Base-by-base conservation (phyloP, 371 early-diverging fungal species). In the Synchytrium microbalum region DNA sequence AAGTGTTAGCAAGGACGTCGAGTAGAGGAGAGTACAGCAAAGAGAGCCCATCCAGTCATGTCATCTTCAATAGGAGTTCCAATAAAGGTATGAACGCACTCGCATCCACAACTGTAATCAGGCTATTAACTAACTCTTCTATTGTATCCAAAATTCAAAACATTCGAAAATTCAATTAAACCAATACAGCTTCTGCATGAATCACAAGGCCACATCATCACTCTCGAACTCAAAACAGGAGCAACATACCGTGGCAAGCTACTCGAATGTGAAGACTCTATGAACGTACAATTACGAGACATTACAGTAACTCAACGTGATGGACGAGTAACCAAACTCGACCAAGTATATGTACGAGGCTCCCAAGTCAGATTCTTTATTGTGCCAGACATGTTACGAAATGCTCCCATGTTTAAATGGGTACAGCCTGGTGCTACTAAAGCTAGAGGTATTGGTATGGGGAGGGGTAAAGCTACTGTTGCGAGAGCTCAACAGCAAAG, bases 351-450 rank as follows among this genome's bases (percentile, higher is more conserved):
- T 68, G 88, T 97, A 73, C 90, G 99, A 64, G 99, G 99, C 32
- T 92, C 94, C 52, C 92, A 92, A 73, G 88, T 96, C 62, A 87
- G 95, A 57, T 96, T 92, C 79, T 90, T 99, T 69, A 87, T 96
- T 60, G 93, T 97, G 19, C 98, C 98, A 29, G 97, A 96, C 74
- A 97, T 96, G 93, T 79, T 99, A 59, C 93, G 93, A 82, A 93
- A 96, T 72, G 96, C 96, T 24, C 97, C 98, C 60, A 94, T 96
- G 95, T 96, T 97, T 76, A 88, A 90, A 78, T 83, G 85, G 60
- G 83, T 89, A 46, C 87, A 86, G 28, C 88, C 89, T 30, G 86
- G 88, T 53, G 87, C 85, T 25, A 79, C 86, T 68, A 91, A 88
- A 75, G 90, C 90, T 54, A 81, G 86, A 74, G 92, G 93, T 32